Evolutionary conservation across 2,329 filamentous ascomycete genomes (phyloP).

Genomic region (Phoma sp.): DNA sequence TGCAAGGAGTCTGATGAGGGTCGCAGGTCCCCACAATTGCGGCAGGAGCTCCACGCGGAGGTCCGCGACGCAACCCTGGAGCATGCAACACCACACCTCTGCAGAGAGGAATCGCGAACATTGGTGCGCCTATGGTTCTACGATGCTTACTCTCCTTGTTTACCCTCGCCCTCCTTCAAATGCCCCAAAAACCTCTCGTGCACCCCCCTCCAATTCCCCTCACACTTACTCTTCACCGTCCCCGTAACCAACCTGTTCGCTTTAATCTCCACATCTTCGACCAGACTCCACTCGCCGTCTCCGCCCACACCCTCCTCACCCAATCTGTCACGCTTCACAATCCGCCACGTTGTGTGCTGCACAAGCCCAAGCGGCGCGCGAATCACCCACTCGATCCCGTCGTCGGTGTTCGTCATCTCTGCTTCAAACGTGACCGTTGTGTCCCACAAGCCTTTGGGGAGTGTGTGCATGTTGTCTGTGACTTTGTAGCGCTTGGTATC

Average conservation of each 20-base stretch:
- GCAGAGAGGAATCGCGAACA: too few species aligned
- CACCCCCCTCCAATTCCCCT: conserved; percentile 43
- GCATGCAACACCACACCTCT: too few species aligned
- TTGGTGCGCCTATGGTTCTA: too few species aligned
- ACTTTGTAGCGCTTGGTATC: conserved; percentile 45
- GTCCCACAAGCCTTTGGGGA: conserved; percentile 46
- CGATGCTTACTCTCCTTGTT: neutral
- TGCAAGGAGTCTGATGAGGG: too few species aligned
- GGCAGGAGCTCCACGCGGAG: neutral
- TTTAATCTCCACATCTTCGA: conserved; percentile 47
- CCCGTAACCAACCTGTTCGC: conserved; percentile 41
- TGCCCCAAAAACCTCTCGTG: conserved; percentile 40
- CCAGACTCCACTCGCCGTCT: conserved; percentile 39
- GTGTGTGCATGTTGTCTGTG: conserved; percentile 46
- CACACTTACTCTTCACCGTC: conserved; percentile 46
- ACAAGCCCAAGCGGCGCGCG: conserved; percentile 44
- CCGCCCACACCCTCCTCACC: conserved; percentile 2
- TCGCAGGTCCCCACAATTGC: conserved; percentile 9
- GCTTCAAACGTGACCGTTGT: conserved; percentile 44
- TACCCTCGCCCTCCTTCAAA: conserved; percentile 16
- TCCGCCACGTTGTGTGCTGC: conserved; percentile 41
- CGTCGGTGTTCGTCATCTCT: conserved; percentile 41
- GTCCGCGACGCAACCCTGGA: neutral
- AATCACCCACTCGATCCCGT: conserved; percentile 44
- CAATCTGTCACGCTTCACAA: conserved; percentile 29